These are phyloP conservation scores for Penicillium cosmopolitanum DNA, from an alignment of 495 filamentous ascomycete genomes.

Conservation along the genomic window DNA sequence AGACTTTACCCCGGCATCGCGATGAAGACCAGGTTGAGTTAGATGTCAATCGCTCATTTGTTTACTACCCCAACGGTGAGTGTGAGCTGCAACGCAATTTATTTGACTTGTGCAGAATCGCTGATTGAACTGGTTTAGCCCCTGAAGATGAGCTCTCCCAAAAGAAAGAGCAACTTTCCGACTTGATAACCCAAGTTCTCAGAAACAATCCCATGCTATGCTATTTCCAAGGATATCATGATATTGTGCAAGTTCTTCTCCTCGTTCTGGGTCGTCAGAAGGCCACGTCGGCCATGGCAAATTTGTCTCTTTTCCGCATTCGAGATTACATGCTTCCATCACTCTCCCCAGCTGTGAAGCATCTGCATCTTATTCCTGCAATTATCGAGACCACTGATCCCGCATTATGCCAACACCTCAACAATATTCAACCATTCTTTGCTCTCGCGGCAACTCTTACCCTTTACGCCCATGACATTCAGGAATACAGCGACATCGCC, in stretches of 20 bases:
- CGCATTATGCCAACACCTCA: conserved; percentile 70
- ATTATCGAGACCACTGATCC: conserved; percentile 73
- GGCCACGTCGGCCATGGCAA: conserved; percentile 63
- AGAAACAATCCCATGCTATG: conserved; percentile 81
- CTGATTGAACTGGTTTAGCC: conserved; percentile 18
- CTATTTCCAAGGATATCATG: conserved; percentile 99
- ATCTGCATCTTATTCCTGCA: conserved; percentile 81
- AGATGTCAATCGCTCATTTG: conserved; percentile 94
- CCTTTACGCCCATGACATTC: conserved; percentile 93
- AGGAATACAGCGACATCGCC: conserved; percentile 83
- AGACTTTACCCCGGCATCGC: conserved; percentile 64
- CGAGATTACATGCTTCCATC: conserved; percentile 97
- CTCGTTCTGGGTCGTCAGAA: conserved; percentile 70
- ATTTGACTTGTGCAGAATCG: neutral
- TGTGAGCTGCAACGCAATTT: neutral
- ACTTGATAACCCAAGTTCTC: conserved; percentile 75
- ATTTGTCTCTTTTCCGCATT: conserved; percentile 85
- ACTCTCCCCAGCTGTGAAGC: conserved; percentile 76
- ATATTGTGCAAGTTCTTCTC: conserved; percentile 96
- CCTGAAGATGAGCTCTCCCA: conserved; percentile 60
- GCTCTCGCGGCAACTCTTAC: conserved; percentile 89
- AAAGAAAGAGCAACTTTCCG: conserved; percentile 72
- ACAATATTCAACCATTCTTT: conserved; percentile 83
- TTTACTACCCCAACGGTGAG: conserved; percentile 89
- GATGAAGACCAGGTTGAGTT: conserved; percentile 88